A percentile compares a stretch with the other conserved stretches of the same genome.
Conservation (phyloP, 2,329 filamentous ascomycete genomes). For the Rhynchosporium agropyri region DNA sequence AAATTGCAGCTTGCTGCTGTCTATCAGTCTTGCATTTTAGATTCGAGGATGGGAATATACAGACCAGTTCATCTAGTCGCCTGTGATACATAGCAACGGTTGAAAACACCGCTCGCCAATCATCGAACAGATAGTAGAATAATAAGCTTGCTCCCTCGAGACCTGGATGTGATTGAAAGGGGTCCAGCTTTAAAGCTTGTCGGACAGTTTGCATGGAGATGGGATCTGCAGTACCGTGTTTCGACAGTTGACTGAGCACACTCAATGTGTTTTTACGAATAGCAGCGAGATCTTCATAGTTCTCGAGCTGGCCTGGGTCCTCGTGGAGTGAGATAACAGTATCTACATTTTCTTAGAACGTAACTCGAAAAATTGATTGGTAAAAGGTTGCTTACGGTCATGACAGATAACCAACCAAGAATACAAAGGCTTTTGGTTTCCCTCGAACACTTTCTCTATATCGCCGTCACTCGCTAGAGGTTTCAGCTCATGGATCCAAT, state of each 20-base stretch:
- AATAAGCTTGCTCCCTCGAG: slow-evolving; percentile 60
- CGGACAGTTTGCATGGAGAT: slow-evolving; percentile 41
- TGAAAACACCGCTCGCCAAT: slow-evolving; percentile 62
- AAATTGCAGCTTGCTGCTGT: slow-evolving; percentile 33
- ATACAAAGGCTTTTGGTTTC: slow-evolving; percentile 57
- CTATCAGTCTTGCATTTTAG: slow-evolving; percentile 2
- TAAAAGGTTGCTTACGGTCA: slow-evolving; percentile 52
- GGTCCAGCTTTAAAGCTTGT: slow-evolving; percentile 37
- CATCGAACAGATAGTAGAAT: slow-evolving; percentile 70
- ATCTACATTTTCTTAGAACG: slow-evolving; percentile 45
- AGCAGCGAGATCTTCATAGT: slow-evolving; percentile 35
- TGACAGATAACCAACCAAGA: slow-evolving; percentile 71
- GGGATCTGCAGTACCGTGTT: slow-evolving; percentile 46
- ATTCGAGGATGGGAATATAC: slow-evolving; percentile 24
- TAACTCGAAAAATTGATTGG: background rate
- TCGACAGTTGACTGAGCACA: slow-evolving; percentile 63
- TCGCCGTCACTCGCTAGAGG: slow-evolving; percentile 39
- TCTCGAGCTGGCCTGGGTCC: slow-evolving; percentile 45
- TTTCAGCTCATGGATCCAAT: slow-evolving; percentile 56
- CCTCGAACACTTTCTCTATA: slow-evolving; percentile 43
- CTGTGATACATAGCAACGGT: slow-evolving; percentile 52
- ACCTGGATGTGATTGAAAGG: slow-evolving; percentile 38
- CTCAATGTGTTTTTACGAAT: slow-evolving; percentile 60
- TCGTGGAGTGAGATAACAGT: slow-evolving; percentile 74
- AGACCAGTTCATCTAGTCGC: slow-evolving; percentile 54